Base-by-base conservation (phyloP, 345 rosid genomes). In the Eucalyptus pauciflora region DNA sequence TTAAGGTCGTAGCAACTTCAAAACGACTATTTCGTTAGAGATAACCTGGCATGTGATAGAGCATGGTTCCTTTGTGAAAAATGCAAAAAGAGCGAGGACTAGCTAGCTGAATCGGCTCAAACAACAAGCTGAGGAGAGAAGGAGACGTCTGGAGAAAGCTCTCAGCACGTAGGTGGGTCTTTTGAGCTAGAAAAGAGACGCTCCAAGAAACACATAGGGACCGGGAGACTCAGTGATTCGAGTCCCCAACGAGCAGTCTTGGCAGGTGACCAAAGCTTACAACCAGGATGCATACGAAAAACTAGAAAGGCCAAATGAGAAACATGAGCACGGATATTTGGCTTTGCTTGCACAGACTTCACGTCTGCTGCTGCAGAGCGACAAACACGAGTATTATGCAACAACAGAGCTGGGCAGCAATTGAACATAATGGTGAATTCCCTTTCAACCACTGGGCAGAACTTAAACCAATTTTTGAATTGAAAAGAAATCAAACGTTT, bases 91-190 rank as follows among this genome's bases (percentile, higher is more conserved):
- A 20, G 67, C 87, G 86, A 92, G 80, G 93, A 90, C 60, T 91
- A 90, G 88, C 45, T 91, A 91, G 88, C 45, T 90, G 88, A 92
- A 92, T 85, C 92, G 92, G 50, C 91, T 92, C 71, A 92, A 91
- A 87, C 93, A 10, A 76, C 83, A 91, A 56, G 93, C 93, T 43
- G 93, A 92, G 91, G 91, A 92, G 92, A 92, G 91, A 52, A 92
- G 87, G 87, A 89, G 93, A 85, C 92, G 92, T 56, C 87, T 92
- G 62, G 92, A 92, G 91, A 91, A 91, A 88, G 92, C 92, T 4
- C 92, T 91, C 16, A 91, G 92, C 87, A 90, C 91, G 86, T 92
- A 91, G 41, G 92, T 91, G 24, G 92, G 90, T 54, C 90, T 20
- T 52, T 52, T 92, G 71, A 87, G 91, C 45, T 64, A 64, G 76